These are phyloP conservation scores for Ascochyta rabiei DNA, from an alignment of 2,329 filamentous ascomycete species.

Conservation along the genomic window DNA sequence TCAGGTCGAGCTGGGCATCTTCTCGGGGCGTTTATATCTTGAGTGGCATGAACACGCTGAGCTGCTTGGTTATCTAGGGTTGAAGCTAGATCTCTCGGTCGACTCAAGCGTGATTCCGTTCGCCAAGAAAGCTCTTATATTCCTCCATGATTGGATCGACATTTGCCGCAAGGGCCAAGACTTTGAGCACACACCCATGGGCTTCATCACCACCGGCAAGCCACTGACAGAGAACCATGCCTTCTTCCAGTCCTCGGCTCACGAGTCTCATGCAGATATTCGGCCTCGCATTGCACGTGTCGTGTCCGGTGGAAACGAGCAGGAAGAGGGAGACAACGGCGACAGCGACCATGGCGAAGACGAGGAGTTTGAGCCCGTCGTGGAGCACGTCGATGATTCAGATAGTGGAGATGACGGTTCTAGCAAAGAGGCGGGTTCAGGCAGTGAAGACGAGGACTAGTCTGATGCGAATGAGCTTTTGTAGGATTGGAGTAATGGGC, in stretches of 20 bases:
- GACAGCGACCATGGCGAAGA: conserved; percentile 23
- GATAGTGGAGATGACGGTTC: conserved; percentile 18
- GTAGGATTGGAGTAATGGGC: neutral
- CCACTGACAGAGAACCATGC: conserved; percentile 55
- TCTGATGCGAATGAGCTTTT: conserved; percentile 11
- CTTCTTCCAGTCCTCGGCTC: conserved; percentile 53
- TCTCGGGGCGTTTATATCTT: conserved; percentile 67
- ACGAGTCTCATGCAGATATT: conserved; percentile 13
- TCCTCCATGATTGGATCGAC: conserved; percentile 63
- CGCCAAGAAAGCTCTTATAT: conserved; percentile 35
- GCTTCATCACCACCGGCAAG: conserved; percentile 61
- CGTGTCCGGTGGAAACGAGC: conserved; percentile 8
- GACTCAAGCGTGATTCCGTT: conserved; percentile 21
- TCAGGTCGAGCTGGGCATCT: conserved; percentile 63
- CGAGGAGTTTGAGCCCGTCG: conserved; percentile 19
- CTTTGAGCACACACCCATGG: conserved; percentile 65
- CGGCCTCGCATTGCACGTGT: conserved; percentile 19
- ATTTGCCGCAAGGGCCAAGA: conserved; percentile 63
- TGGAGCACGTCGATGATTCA: conserved; percentile 23
- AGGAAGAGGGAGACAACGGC: conserved; percentile 9
- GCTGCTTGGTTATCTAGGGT: conserved; percentile 29
- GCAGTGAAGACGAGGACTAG: conserved; percentile 11
- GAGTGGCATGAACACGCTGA: conserved; percentile 53
- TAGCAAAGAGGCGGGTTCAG: conserved; percentile 7
- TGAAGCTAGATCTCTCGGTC: neutral